These are phyloP conservation scores for Silene latifolia DNA, from an alignment of 148 eudicot genomes.

Conservation along the genomic window DNA sequence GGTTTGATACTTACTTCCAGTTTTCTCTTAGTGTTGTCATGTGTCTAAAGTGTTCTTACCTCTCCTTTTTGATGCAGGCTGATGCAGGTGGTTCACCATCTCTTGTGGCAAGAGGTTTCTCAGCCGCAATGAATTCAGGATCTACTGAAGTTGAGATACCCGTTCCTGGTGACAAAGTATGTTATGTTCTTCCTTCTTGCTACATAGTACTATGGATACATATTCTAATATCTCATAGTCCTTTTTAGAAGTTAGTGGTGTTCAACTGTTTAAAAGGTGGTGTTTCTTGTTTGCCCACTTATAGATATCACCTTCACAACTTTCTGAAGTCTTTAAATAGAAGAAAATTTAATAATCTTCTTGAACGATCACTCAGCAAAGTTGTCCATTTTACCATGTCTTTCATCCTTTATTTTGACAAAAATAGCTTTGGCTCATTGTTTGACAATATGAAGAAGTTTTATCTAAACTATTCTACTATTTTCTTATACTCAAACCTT, in stretches of 20 bases:
- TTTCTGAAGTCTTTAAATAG: not conserved
- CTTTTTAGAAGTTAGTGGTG: not conserved
- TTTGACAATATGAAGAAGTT: not conserved
- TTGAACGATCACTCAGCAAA: not conserved
- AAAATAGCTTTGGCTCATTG: not conserved
- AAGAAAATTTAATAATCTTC: not conserved
- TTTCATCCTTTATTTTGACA: not conserved
- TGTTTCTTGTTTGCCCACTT: not conserved
- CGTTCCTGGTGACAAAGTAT: conserved; percentile 90
- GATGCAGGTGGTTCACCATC: conserved; percentile 99
- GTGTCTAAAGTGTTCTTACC: not conserved
- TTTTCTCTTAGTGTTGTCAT: not conserved
- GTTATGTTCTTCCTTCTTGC: not conserved
- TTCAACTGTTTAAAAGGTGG: not conserved
- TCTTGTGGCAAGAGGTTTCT: conserved; percentile 87
- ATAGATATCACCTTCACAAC: not conserved
- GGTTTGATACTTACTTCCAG: not conserved
- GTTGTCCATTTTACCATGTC: not conserved
- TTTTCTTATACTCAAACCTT: not conserved
- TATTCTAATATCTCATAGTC: too few relatives aligned
- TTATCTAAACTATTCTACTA: not conserved
- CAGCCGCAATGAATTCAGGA: conserved; percentile 54
- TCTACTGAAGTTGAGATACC: conserved; percentile 76
- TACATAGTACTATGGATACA: not conserved
- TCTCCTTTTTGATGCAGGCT: conserved; percentile 45